Evolutionary conservation across 2,329 filamentous ascomycete species (phyloP).

Genomic region (Aspergillus versicolor): DNA sequence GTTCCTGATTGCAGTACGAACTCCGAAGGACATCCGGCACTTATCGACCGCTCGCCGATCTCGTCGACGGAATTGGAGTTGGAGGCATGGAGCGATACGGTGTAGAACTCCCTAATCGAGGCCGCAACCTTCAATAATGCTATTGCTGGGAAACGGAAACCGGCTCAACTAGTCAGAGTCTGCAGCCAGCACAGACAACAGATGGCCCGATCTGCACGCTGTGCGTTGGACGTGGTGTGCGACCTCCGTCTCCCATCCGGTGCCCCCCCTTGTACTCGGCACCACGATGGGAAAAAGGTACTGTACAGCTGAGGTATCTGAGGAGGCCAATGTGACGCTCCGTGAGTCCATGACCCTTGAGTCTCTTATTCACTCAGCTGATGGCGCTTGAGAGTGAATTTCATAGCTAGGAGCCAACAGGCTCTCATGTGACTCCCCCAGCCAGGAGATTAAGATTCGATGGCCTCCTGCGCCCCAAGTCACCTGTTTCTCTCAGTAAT

Average conservation of each 20-base stretch:
- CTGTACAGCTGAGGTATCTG: background rate
- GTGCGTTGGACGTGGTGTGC: background rate
- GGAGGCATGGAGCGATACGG: background rate
- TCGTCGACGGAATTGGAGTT: background rate
- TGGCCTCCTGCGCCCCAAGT: background rate
- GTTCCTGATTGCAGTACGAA: background rate
- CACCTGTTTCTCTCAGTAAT: slow-evolving; percentile 1
- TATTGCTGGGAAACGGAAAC: background rate
- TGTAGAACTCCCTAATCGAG: background rate
- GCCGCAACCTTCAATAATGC: background rate
- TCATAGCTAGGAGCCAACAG: background rate
- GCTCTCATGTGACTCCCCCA: slow-evolving; percentile 1
- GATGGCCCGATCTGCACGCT: slow-evolving; percentile 3
- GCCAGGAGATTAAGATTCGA: slow-evolving; percentile 1
- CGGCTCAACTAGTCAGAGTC: background rate
- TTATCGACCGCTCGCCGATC: background rate
- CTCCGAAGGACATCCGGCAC: background rate
- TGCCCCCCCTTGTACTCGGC: background rate
- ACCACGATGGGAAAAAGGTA: background rate
- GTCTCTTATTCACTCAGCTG: background rate
- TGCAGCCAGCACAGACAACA: background rate
- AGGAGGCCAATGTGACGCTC: background rate
- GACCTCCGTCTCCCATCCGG: background rate
- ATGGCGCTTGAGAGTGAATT: background rate
- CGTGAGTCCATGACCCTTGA: background rate